These are phyloP conservation scores for Salvia splendens DNA, from an alignment of 257 asterid genomes.

Conservation along the genomic window DNA sequence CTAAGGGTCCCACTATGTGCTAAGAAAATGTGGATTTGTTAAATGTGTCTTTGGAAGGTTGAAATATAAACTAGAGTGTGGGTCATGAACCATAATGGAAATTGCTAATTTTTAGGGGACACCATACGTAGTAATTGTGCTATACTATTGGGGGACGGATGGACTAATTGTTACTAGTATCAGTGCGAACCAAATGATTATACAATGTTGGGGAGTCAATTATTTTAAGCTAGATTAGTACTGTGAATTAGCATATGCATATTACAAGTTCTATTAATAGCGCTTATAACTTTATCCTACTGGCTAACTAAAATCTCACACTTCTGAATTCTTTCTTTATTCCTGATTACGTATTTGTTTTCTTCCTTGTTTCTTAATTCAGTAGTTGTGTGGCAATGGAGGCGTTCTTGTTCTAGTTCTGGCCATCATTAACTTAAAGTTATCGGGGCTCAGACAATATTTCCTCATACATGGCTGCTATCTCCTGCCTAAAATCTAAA, in stretches of 20 bases:
- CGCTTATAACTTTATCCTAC: no score
- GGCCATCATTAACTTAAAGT: constrained; percentile 63
- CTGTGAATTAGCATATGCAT: not conserved
- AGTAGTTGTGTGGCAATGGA: constrained; percentile 93
- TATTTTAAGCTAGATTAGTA: not conserved
- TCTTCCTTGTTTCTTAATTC: constrained; percentile 29
- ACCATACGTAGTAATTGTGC: no score
- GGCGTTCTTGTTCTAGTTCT: constrained; percentile 74
- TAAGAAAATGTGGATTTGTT: no score
- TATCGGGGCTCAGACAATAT: constrained; percentile 46
- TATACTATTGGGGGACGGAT: no score
- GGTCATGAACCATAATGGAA: no score
- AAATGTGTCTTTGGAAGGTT: no score
- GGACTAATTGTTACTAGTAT: not conserved
- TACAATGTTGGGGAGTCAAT: not conserved
- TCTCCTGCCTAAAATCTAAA: constrained; percentile 84
- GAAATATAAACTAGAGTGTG: no score
- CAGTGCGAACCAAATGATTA: constrained; percentile 2
- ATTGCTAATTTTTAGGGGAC: no score
- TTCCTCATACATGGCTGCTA: constrained; percentile 52
- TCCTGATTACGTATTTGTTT: constrained; percentile 1
- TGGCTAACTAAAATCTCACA: no score
- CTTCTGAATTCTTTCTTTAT: no score
- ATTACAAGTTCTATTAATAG: not conserved
- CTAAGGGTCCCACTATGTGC: no score